Evolutionary conservation across 2,329 filamentous ascomycete species (phyloP).

Genomic region (Fusarium neocosmosporiellum): DNA sequence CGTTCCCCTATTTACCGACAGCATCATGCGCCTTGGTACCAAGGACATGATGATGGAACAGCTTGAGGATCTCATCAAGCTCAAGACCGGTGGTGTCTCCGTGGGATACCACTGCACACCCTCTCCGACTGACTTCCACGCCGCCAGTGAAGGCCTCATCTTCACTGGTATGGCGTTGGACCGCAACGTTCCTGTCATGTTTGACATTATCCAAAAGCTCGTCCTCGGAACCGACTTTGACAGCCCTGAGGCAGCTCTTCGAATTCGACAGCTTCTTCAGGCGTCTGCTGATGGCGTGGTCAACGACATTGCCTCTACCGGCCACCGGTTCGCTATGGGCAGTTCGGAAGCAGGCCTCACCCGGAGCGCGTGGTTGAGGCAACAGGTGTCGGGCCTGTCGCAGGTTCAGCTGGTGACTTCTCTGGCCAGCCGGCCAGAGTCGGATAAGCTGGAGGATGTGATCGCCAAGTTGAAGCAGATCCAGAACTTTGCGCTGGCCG

Average conservation of each 20-base stretch:
- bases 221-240: constrained; percentile 92
- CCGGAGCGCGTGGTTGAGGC: constrained; percentile 75
- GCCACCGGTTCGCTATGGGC: constrained; percentile 86
- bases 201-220: constrained; percentile 82
- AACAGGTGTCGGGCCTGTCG: constrained; percentile 90
- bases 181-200: constrained; percentile 90
- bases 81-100: constrained; percentile 92
- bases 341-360: constrained; percentile 86
- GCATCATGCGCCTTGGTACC: constrained; percentile 93
- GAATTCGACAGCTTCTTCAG: constrained; percentile 88
- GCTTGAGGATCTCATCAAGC: constrained; percentile 93
- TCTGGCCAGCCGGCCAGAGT: constrained; percentile 77
- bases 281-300: constrained; percentile 89
- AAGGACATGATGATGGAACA: constrained; percentile 91
- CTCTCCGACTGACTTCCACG: constrained; percentile 76
- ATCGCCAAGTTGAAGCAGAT: constrained; percentile 88
- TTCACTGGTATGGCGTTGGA: constrained; percentile 91
- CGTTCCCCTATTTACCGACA: constrained; percentile 90
- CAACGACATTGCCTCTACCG: constrained; percentile 90
- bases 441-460: constrained; percentile 78
- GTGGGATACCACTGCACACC: constrained; percentile 87
- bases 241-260: constrained; percentile 80
- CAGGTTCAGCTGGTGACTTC: constrained; percentile 88
- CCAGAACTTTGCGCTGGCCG: constrained; percentile 80
- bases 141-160: constrained; percentile 82